Conservation (phyloP, 2,329 filamentous ascomycete species). For the Stachybotrys elegans region DNA sequence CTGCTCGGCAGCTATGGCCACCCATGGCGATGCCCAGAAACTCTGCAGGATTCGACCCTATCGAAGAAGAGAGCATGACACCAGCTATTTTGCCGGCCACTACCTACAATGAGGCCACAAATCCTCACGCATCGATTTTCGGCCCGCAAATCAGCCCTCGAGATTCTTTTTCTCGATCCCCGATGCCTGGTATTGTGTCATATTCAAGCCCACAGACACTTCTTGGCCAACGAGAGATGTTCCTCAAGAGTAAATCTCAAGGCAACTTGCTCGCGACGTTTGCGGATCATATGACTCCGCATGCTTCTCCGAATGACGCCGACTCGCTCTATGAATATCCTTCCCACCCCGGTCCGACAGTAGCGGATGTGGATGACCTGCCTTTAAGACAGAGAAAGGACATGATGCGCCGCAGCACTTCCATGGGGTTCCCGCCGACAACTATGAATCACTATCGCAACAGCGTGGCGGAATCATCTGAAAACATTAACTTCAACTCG, state of each 20-base stretch:
- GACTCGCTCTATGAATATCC: conserved; percentile 34
- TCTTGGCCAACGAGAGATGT: conserved; percentile 49
- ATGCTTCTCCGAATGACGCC: conserved; percentile 33
- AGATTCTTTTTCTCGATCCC: conserved; percentile 19
- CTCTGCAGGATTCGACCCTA: conserved; percentile 31
- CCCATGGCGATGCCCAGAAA: conserved; percentile 17
- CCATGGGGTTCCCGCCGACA: conserved; percentile 24
- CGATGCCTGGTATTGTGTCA: conserved; percentile 42
- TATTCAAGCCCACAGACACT: conserved; percentile 50
- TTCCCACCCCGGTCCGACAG: conserved; percentile 21
- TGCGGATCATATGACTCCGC: conserved; percentile 17
- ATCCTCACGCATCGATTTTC: conserved; percentile 5
- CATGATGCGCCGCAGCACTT: conserved; percentile 51
- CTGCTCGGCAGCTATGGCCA: too few species aligned
- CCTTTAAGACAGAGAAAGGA: conserved; percentile 64
- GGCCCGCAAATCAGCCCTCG: conserved; percentile 14
- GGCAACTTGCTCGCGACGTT: conserved; percentile 27
- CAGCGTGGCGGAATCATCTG: too few species aligned
- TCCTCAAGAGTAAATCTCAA: conserved; percentile 48
- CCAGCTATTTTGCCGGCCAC: conserved; percentile 10
- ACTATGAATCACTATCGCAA: too few species aligned
- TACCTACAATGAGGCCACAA: conserved; percentile 14
- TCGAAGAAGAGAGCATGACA: conserved; percentile 35
- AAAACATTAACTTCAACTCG: conserved; percentile 41
- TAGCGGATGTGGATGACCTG: conserved; percentile 58